These are phyloP conservation scores for Penicillium coprophilum DNA, from an alignment of 495 filamentous ascomycete species.

Conservation along the genomic window DNA sequence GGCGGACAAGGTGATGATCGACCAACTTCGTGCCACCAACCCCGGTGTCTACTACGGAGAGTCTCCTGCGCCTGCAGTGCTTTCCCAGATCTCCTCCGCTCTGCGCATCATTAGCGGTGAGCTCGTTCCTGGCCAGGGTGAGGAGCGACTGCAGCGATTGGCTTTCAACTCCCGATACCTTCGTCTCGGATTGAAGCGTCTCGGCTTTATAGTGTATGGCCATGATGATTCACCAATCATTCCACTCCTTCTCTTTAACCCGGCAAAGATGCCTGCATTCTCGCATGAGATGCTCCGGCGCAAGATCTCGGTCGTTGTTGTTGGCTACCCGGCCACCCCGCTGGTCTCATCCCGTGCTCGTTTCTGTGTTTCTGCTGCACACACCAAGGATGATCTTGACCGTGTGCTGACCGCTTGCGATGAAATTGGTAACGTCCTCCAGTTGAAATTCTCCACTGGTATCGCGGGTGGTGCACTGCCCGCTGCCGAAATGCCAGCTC, in stretches of 20 bases:
- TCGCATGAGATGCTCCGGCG: slow-evolving; percentile 96
- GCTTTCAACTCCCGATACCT: slow-evolving; percentile 99
- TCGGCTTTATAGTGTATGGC: slow-evolving; percentile 94
- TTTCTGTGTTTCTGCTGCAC: slow-evolving; percentile 93
- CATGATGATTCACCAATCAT: slow-evolving; percentile 98
- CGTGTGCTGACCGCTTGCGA: slow-evolving; percentile 87
- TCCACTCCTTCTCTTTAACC: slow-evolving; percentile 89
- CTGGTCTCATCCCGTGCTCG: slow-evolving; percentile 90
- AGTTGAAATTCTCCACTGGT: slow-evolving; percentile 94
- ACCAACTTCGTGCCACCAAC: slow-evolving; percentile 82
- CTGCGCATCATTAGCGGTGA: slow-evolving; percentile 88
- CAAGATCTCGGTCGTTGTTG: slow-evolving; percentile 97
- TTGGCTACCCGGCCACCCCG: slow-evolving; percentile 97
- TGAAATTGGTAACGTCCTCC: slow-evolving; percentile 85
- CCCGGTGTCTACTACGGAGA: slow-evolving; percentile 87
- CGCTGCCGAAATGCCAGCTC: slow-evolving; percentile 63
- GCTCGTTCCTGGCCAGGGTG: slow-evolving; percentile 82
- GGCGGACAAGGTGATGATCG: slow-evolving; percentile 85
- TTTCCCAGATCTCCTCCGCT: slow-evolving; percentile 83
- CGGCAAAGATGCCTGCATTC: slow-evolving; percentile 96
- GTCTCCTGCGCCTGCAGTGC: slow-evolving; percentile 78
- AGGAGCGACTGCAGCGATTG: slow-evolving; percentile 92
- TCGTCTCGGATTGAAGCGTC: slow-evolving; percentile 90
- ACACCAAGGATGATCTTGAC: slow-evolving; percentile 98
- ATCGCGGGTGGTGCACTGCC: slow-evolving; percentile 84